Evolutionary conservation across 352 stramenopile species (phyloP).

Genomic region (Pelagophyceae sp.): DNA sequence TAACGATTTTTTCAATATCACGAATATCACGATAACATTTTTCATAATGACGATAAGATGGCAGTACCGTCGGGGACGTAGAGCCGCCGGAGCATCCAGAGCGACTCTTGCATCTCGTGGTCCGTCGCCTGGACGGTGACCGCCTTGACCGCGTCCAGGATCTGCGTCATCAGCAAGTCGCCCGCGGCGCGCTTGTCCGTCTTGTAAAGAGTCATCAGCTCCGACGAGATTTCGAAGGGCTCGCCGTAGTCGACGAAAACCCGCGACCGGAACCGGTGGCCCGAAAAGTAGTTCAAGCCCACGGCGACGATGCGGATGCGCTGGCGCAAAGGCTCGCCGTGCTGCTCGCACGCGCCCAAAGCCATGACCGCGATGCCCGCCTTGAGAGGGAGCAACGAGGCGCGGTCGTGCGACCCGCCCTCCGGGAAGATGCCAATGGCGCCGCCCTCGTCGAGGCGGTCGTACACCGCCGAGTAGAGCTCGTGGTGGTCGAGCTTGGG

Average conservation of each 20-base stretch:
- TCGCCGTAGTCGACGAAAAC: slow-evolving; percentile 92
- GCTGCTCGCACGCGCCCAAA: slow-evolving; percentile 86
- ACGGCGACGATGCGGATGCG: slow-evolving; percentile 85
- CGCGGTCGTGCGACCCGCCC: slow-evolving; percentile 91
- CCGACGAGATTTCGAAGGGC: slow-evolving; percentile 68
- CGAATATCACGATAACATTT: too few species aligned
- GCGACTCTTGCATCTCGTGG: slow-evolving; percentile 87
- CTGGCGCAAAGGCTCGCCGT: slow-evolving; percentile 73
- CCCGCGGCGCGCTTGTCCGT: slow-evolving; percentile 66
- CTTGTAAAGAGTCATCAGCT: slow-evolving; percentile 71
- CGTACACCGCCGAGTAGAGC: slow-evolving; percentile 82
- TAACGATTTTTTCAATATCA: too few species aligned
- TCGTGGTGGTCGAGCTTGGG: slow-evolving; percentile 79
- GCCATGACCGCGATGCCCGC: slow-evolving; percentile 95
- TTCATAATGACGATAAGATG: too few species aligned
- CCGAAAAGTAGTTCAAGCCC: slow-evolving; percentile 94
- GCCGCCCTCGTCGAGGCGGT: slow-evolving; percentile 68
- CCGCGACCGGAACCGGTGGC: slow-evolving; percentile 87
- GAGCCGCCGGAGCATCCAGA: slow-evolving; percentile 85
- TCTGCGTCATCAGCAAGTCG: slow-evolving; percentile 64
- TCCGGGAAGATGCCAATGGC: slow-evolving; percentile 95
- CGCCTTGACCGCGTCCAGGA: slow-evolving; percentile 68
- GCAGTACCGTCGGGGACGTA: slow-evolving; percentile 82
- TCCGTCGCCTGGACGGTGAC: slow-evolving; percentile 94
- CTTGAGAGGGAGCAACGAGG: slow-evolving; percentile 91